Evolutionary conservation across 2,329 filamentous ascomycete species (phyloP).

Genomic region (Penicillium olsonii): DNA sequence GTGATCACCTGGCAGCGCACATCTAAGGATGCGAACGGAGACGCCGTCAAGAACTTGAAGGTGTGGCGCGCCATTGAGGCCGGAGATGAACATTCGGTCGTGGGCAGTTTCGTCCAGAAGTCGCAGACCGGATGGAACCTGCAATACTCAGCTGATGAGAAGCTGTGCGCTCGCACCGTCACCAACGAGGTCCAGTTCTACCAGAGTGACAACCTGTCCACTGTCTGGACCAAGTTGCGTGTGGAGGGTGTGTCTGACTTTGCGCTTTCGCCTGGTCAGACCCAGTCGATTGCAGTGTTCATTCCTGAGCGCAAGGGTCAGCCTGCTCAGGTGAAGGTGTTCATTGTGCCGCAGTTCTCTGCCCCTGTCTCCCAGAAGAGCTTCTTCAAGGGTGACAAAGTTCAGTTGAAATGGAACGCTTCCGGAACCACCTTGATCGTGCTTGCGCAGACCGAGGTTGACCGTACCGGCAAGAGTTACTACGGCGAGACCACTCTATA

Average conservation of each 20-base stretch:
- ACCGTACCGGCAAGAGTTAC: slow-evolving; percentile 98
- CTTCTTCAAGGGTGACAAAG: slow-evolving; percentile 99
- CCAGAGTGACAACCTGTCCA: slow-evolving; percentile 79
- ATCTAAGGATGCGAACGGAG: slow-evolving; percentile 86
- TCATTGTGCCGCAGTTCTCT: slow-evolving; percentile 84
- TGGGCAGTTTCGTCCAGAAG: slow-evolving; percentile 94
- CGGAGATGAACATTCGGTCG: slow-evolving; percentile 65
- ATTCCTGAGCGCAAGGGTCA: slow-evolving; percentile 95
- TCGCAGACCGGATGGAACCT: slow-evolving; percentile 94
- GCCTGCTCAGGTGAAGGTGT: slow-evolving; percentile 92
- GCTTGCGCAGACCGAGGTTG: slow-evolving; percentile 94
- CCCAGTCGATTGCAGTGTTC: slow-evolving; percentile 91
- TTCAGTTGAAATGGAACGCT: slow-evolving; percentile 97
- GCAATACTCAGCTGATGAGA: slow-evolving; percentile 93
- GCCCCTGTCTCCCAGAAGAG: slow-evolving; percentile 91
- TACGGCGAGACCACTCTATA: slow-evolving; percentile 98
- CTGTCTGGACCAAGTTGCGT: slow-evolving; percentile 92
- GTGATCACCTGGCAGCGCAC: slow-evolving; percentile 96
- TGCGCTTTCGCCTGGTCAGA: slow-evolving; percentile 84
- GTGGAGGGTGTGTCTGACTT: slow-evolving; percentile 90
- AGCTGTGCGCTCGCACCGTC: slow-evolving; percentile 86
- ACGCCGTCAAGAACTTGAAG: slow-evolving; percentile 95
- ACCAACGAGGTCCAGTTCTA: slow-evolving; percentile 99
- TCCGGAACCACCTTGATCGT: slow-evolving; percentile 89
- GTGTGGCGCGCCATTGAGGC: slow-evolving; percentile 84